Conservation (phyloP, 345 rosid genomes). For the Eucalyptus caleyi region DNA sequence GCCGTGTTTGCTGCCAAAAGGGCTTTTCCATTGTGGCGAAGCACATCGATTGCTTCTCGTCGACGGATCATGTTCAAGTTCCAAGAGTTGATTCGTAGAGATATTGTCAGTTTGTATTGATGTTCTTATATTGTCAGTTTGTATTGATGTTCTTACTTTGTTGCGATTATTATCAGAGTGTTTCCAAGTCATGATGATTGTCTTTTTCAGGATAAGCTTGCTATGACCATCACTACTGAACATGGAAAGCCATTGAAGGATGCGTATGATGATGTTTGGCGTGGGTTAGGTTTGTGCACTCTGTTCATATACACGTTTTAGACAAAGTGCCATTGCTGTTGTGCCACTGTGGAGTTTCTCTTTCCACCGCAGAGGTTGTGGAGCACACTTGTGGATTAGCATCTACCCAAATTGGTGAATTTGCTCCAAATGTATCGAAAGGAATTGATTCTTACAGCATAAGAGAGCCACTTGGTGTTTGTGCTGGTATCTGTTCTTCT, state of each 20-base stretch:
- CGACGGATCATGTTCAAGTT: constrained; percentile 64
- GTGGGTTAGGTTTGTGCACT: constrained; percentile 31
- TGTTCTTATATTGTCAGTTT: constrained; percentile 12
- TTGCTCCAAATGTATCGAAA: constrained; percentile 19
- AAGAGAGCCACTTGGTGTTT: constrained; percentile 46
- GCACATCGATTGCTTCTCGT: constrained; percentile 32
- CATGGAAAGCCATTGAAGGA: constrained; percentile 47
- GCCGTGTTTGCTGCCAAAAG: constrained; percentile 60
- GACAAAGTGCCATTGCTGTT: not conserved
- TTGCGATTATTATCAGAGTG: not conserved
- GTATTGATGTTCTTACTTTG: not conserved
- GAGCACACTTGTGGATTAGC: constrained; percentile 47
- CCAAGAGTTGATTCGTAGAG: constrained; percentile 56
- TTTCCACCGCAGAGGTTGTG: constrained; percentile 27
- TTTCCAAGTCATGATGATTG: not conserved
- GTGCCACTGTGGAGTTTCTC: not conserved
- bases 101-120: constrained; percentile 17
- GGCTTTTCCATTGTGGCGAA: constrained; percentile 50
- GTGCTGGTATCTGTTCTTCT: constrained; percentile 43
- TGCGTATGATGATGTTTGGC: constrained; percentile 24
- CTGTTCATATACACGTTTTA: not conserved
- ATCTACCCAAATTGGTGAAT: constrained; percentile 33
- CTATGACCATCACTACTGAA: constrained; percentile 36
- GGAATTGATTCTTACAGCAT: constrained; percentile 31
- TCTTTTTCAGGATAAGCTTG: constrained; percentile 39